These are phyloP conservation scores for Colletotrichum graminicola DNA, from an alignment of 2,329 filamentous ascomycete genomes.

Conservation along the genomic window DNA sequence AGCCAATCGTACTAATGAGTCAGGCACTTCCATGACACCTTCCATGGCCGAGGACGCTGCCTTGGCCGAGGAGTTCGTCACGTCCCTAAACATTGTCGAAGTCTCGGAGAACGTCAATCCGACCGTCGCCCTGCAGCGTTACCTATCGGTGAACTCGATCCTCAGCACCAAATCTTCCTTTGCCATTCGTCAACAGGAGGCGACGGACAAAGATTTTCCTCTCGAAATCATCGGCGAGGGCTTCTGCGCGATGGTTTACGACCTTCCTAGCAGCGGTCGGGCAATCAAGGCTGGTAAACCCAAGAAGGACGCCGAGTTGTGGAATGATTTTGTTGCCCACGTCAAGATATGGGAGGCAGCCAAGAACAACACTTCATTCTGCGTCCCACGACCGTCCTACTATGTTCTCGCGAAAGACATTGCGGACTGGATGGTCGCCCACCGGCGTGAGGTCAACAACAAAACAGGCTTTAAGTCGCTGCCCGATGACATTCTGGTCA, in stretches of 20 bases:
- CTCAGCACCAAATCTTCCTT: constrained; percentile 3
- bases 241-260: neutral
- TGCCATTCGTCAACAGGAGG: neutral
- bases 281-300: neutral
- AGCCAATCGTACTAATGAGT: constrained; percentile 2
- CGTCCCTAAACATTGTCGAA: neutral
- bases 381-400: neutral
- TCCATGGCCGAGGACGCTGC: neutral
- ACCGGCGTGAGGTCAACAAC: neutral
- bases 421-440: neutral
- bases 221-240: constrained; percentile 1
- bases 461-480: neutral
- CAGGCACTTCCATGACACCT: neutral
- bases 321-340: neutral
- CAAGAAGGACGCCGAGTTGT: neutral
- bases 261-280: neutral
- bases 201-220: neutral
- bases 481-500: constrained; percentile 13
- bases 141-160: constrained; percentile 3
- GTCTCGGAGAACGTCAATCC: neutral
- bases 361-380: neutral
- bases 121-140: neutral
- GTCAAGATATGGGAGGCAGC: neutral
- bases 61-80: neutral
- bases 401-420: neutral